phyloP scores from a whole-genome alignment of 139 green algal species.

The Edaphochlamys debaryana region DNA sequence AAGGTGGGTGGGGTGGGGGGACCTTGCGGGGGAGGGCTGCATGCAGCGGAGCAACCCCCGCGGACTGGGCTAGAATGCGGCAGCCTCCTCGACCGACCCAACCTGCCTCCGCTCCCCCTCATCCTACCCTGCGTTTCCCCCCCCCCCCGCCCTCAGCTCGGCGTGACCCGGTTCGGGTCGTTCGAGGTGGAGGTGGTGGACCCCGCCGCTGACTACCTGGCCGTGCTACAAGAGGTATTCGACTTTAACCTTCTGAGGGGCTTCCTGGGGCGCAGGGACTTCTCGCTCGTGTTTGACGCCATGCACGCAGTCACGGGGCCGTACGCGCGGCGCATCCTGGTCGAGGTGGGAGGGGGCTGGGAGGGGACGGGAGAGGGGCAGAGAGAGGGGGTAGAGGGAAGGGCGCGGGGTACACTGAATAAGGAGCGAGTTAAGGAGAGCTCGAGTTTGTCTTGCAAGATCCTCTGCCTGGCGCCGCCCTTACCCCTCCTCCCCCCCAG shows the following conservation, averaged over 20 bases:
- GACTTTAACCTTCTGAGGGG: slow-evolving; percentile 91
- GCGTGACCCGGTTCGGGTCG: slow-evolving; percentile 78
- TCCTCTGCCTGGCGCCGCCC: too few species aligned
- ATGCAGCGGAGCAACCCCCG: too few species aligned
- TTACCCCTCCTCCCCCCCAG: not conserved
- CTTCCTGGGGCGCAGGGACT: slow-evolving; percentile 90
- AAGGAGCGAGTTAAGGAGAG: too few species aligned
- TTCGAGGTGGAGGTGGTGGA: slow-evolving; percentile 99
- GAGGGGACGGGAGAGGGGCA: too few species aligned
- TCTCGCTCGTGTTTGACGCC: slow-evolving; percentile 94
- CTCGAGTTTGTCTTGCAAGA: too few species aligned
- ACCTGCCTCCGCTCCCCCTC: not conserved
- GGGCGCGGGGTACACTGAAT: too few species aligned
- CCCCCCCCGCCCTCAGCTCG: slow-evolving; percentile 47
- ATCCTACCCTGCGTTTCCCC: too few species aligned
- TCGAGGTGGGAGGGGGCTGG: slow-evolving; percentile 73
- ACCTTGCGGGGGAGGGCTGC: too few species aligned
- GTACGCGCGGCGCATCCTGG: slow-evolving; percentile 94
- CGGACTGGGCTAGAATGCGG: too few species aligned
- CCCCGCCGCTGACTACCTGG: slow-evolving; percentile 93
- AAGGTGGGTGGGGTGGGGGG: slow-evolving; percentile 50
- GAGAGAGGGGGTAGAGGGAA: too few species aligned
- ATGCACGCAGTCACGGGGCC: slow-evolving; percentile 97
- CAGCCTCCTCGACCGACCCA: too few species aligned
- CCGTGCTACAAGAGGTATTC: slow-evolving; percentile 91